Evolutionary conservation across 371 early-diverging fungal species (phyloP), one percentile per base, ranked within the genome.

Genomic region (Polyrhizophydium stewartii): DNA sequence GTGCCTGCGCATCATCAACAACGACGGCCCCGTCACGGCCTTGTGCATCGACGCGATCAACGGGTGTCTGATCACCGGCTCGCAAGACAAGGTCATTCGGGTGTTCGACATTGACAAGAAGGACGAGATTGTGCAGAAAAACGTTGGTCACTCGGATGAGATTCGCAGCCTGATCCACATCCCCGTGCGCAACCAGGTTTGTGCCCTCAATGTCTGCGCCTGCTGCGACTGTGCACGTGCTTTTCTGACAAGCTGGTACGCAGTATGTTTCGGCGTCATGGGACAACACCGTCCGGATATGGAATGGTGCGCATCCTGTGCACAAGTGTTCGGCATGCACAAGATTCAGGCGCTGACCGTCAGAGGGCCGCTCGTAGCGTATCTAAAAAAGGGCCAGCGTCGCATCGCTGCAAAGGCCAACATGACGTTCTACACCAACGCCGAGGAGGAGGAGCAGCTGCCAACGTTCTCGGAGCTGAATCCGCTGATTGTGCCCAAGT

Each of bases 261-360:
- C 38, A 75, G 72, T 82, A 82, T 56, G 77, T 82, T 2, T 71
- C 78, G 50, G 74, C 79, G 12, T 66, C 74, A n/a, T 77, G 78
- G 79, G 82, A 82, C 57, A 76, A 76, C 57, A 76, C 78, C 22
- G 70, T 82, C 10, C 57, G 82, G n/a, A 65, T 81, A n/a, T 81
- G 81, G 81, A 80, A 80, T 63, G 80, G 78, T 69, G 55, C 41
- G 24, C 32, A 13, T 25, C 12, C n/a, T 12, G n/a, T 13, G 22
- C 10, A n/a, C 46, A 56, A 10, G 55, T 55, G 7, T 2, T 38
- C 25, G 37, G 9, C 22, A n/a, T 37, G 6, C 12, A 56, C 22
- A 22, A 27, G 19, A 24, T 13, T 56, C n/a, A n/a, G 31, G 40
- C 24, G 19, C n/a, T 46, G 40, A 19, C 35, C 7, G 1, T 6